These are phyloP conservation scores for Chlamydomonas asymmetrica DNA, from an alignment of 139 green algal genomes.

Conservation along the genomic window DNA sequence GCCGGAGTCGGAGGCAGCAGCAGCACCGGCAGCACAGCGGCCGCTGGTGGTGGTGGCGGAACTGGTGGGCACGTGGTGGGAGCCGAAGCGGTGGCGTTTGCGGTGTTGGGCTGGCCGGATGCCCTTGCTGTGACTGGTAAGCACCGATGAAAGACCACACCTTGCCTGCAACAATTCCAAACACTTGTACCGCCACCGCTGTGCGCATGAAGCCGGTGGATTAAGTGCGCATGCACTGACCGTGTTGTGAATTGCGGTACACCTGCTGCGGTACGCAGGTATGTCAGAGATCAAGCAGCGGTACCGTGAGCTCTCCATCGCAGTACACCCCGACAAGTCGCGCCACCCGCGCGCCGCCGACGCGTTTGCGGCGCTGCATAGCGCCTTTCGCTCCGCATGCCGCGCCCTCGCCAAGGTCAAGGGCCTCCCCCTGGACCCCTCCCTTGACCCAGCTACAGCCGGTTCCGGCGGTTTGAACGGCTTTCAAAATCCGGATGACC, in stretches of 20 bases:
- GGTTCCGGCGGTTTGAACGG: too few relatives aligned
- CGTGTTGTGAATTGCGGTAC: background rate
- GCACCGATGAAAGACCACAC: too few relatives aligned
- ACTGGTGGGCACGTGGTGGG: background rate
- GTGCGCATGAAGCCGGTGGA: too few relatives aligned
- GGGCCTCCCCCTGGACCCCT: too few relatives aligned
- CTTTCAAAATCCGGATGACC: too few relatives aligned
- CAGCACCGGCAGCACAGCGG: background rate
- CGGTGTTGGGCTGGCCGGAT: constrained; percentile 8
- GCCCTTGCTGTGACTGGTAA: too few relatives aligned
- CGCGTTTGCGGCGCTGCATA: constrained; percentile 56
- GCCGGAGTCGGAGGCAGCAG: background rate
- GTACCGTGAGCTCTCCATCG: constrained; percentile 63
- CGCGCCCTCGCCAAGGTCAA: too few relatives aligned
- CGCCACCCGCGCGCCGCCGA: constrained; percentile 40
- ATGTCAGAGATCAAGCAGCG: constrained; percentile 22
- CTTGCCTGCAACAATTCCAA: too few relatives aligned
- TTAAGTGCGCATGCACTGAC: background rate
- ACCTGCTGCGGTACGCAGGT: background rate
- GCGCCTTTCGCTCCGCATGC: constrained; percentile 36
- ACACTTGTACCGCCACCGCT: too few relatives aligned
- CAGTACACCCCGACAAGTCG: constrained; percentile 82
- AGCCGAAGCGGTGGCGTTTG: constrained; percentile 19
- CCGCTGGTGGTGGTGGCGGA: background rate
- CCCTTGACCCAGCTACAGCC: too few relatives aligned